Base-by-base conservation (phyloP, 306 rosid genomes). In the Vigna reflexopilosa region DNA sequence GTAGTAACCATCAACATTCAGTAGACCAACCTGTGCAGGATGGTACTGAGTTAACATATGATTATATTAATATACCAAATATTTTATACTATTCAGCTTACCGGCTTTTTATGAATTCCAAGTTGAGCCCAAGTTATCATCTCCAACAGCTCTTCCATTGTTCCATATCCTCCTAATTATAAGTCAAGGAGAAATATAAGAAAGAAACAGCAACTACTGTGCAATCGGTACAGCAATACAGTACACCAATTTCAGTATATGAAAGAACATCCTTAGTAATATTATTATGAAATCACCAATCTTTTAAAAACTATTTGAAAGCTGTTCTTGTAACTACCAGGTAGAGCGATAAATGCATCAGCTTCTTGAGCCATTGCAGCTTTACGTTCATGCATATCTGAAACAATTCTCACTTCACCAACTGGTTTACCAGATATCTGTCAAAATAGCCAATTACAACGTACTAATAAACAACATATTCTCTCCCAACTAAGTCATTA, bases 331-430 rank as follows among this genome's bases (percentile, higher is more conserved):
- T 28, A 78, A 81, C 26, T 85, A 95, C 99, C 99, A 56, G 99
- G 99, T 70, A 95, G 92, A 52, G 99, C 99, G 76, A 95, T 87
- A 58, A 95, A 95, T 38, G 98, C 99, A 72, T 95, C 99, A 47
- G 98, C 86, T 83, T 93, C 97, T 83, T 66, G 87, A 86, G 99
- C 92, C 99, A 95, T 95, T 16, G 84, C 84, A 72, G 99, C 98
- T 83, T 95, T 95, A 17, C 99, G 92, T 85, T 91, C 98, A 48
- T 95, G 99, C 99, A 95, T 95, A 91, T 95, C 93, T 40, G 86
- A 85, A 83, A 93, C 98, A 28, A 88, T 90, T 86, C 89, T 89
- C 59, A 95, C 97, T 87, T 95, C 98, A 77, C 99, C 99, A 16
- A 95, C 96, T 30, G 93, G 40, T 86, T 86, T 81, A 65, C 99